A percentile compares a stretch with the other conserved stretches of the same genome.
phyloP scores from a whole-genome alignment of 805 yeast species.

The Candida suzukii region DNA sequence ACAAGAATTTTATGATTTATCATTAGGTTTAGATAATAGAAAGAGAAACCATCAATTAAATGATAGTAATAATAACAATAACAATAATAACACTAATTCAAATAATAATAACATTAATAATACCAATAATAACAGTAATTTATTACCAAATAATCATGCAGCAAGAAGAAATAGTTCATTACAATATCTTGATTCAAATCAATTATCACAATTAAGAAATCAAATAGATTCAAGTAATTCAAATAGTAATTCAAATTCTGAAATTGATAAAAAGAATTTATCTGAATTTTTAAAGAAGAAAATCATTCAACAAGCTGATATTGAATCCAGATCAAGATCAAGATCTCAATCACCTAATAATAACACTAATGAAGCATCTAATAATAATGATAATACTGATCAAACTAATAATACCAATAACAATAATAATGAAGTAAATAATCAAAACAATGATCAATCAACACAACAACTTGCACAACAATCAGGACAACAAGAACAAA shows the following conservation, averaged over 20 bases:
- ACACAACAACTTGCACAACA: background rate
- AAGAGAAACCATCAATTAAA: too few relatives aligned
- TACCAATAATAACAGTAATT: too few relatives aligned
- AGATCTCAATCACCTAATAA: constrained; percentile 5
- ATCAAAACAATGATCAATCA: constrained; percentile 1
- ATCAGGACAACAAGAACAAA: constrained; percentile 3
- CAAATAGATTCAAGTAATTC: constrained; percentile 19
- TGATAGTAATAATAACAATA: too few relatives aligned
- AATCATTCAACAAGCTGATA: constrained; percentile 20
- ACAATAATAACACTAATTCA: too few relatives aligned
- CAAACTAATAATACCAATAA: constrained; percentile 1
- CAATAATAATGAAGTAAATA: constrained; percentile 1
- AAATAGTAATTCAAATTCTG: background rate
- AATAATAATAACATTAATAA: too few relatives aligned
- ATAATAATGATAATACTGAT: too few relatives aligned
- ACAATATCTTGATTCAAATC: constrained; percentile 17
- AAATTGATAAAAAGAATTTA: constrained; percentile 14
- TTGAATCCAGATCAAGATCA: constrained; percentile 14
- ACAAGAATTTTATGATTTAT: constrained; percentile 90
- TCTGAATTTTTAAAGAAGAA: constrained; percentile 23
- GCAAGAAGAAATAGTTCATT: constrained; percentile 24
- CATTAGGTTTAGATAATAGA: constrained; percentile 62
- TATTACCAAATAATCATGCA: too few relatives aligned
- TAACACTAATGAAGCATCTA: constrained; percentile 7
- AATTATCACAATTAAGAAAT: constrained; percentile 18